A percentile compares a stretch with the other conserved stretches of the same genome.
Evolutionary conservation across 2,329 filamentous ascomycete genomes (phyloP).

Genomic region (Cladosporium sp.): DNA sequence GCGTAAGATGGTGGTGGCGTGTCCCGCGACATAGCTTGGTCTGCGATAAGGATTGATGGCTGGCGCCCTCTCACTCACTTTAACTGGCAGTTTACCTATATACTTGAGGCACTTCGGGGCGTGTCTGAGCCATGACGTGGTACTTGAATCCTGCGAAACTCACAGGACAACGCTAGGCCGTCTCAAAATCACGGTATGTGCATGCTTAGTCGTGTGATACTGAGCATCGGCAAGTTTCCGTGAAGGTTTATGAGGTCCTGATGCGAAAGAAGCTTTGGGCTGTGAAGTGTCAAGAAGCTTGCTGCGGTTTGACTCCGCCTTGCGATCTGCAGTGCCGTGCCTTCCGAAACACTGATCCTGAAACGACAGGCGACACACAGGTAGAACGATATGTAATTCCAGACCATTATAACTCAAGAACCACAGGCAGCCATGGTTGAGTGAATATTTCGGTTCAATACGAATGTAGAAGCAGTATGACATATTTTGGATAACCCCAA

Average conservation of each 20-base stretch:
- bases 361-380: not conserved
- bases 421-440: too few relatives aligned
- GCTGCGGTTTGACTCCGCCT: not conserved
- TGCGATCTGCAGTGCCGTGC: not conserved
- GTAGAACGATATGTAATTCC: not conserved
- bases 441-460: too few relatives aligned
- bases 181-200: not conserved
- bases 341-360: not conserved
- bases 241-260: not conserved
- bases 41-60: not conserved
- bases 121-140: not conserved
- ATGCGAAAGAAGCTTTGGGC: not conserved
- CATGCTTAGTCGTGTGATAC: not conserved
- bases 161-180: not conserved
- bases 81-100: not conserved
- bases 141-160: not conserved
- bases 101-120: not conserved
- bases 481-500: not conserved
- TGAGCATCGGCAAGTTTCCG: not conserved
- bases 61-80: not conserved
- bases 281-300: not conserved
- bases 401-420: too few relatives aligned
- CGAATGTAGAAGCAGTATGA: too few relatives aligned
- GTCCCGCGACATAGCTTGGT: not conserved
- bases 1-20: not conserved